These are phyloP conservation scores for Trichocladium uniseriatum DNA, from an alignment of 495 filamentous ascomycete genomes.

Conservation along the genomic window DNA sequence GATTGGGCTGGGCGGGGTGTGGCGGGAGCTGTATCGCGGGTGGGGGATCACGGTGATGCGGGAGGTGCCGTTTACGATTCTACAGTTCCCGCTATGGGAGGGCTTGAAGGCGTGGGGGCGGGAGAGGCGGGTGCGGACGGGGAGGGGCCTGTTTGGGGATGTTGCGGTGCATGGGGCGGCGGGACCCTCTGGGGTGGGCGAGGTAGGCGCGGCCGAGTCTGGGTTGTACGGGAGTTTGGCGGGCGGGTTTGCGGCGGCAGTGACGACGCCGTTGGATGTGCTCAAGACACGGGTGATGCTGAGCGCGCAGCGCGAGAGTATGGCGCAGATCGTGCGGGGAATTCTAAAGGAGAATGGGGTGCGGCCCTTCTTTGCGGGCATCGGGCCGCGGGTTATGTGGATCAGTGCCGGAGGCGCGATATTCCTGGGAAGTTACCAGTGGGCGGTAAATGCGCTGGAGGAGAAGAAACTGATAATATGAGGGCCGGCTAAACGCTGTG, in stretches of 20 bases:
- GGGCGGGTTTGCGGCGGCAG: constrained; percentile 75
- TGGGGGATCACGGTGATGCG: constrained; percentile 86
- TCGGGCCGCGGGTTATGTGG: constrained; percentile 85
- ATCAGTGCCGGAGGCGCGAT: constrained; percentile 90
- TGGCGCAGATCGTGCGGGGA: constrained; percentile 49
- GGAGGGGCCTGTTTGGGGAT: constrained; percentile 42
- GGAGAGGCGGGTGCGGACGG: constrained; percentile 26
- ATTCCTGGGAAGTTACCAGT: constrained; percentile 94
- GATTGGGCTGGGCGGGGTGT: constrained; percentile 47
- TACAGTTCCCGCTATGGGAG: constrained; percentile 98
- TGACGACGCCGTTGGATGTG: constrained; percentile 92
- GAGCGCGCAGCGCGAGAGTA: constrained; percentile 49
- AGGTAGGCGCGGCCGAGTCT: constrained; percentile 65
- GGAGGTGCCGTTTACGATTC: constrained; percentile 92
- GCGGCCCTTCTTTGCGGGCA: constrained; percentile 75
- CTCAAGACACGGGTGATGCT: constrained; percentile 97
- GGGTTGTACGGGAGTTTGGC: constrained; percentile 77
- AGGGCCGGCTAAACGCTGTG: background rate
- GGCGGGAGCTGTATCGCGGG: constrained; percentile 80
- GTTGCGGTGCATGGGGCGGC: background rate
- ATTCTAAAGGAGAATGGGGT: constrained; percentile 64
- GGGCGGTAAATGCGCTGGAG: constrained; percentile 63
- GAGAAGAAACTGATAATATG: constrained; percentile 13
- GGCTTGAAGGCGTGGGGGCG: constrained; percentile 58
- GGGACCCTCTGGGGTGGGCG: constrained; percentile 7